These are phyloP conservation scores for Fusarium sp. DNA, from an alignment of 2,329 filamentous ascomycete genomes.

Conservation along the genomic window DNA sequence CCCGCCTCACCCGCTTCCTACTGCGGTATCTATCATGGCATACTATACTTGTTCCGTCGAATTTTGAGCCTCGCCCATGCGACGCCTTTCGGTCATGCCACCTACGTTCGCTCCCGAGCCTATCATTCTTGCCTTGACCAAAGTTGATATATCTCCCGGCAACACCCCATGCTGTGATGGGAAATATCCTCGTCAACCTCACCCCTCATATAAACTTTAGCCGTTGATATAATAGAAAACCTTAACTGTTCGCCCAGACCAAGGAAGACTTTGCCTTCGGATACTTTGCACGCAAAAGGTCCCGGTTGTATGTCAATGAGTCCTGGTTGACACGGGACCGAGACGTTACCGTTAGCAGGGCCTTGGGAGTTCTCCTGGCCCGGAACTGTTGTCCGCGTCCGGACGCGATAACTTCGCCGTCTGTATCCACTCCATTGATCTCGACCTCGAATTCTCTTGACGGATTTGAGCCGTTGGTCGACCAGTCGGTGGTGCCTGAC, in stretches of 20 bases:
- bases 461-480: background rate
- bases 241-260: constrained; percentile 15
- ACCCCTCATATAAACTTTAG: constrained; percentile 29
- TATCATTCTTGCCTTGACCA: constrained; percentile 3
- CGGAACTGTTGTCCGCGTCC: constrained; percentile 6
- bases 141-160: background rate
- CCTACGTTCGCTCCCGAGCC: constrained; percentile 4
- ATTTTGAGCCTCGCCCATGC: constrained; percentile 11
- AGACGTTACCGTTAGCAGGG: background rate
- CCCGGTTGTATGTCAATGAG: constrained; percentile 1
- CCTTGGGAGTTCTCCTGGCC: background rate
- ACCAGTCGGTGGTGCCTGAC: background rate
- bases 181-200: constrained; percentile 3
- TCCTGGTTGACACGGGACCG: background rate
- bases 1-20: constrained; percentile 22
- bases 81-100: constrained; percentile 11
- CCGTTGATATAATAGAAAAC: constrained; percentile 33
- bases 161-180: constrained; percentile 7
- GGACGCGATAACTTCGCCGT: constrained; percentile 6
- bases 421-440: constrained; percentile 31
- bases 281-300: background rate
- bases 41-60: constrained; percentile 39
- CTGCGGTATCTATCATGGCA: constrained; percentile 1
- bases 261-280: background rate
- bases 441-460: constrained; percentile 20